Base-by-base conservation (phyloP, 352 stramenopile species). In the Pythium phragmitis region DNA sequence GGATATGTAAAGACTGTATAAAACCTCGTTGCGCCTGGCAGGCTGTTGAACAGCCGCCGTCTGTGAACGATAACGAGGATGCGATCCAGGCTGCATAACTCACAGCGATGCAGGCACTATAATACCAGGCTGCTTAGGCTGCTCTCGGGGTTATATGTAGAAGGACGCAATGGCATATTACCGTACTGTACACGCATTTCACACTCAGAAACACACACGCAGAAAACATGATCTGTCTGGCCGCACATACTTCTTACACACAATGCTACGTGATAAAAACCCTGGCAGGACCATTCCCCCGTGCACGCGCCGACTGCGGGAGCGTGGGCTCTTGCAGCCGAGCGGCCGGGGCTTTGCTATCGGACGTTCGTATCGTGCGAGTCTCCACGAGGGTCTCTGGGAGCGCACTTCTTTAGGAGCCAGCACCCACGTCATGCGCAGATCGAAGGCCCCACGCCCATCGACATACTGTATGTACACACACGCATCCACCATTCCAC, bases 221-320 rank as follows among this genome's bases (percentile, higher is more conserved):
- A 60, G 19, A 52, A 41, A 6, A 50, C 0, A 48, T 9, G 26
- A 36, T 43, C 33, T 91, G 82, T 89, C 45, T 89, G 82, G 82
- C 72, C 82, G 39, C 82, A 88, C 82, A 91, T 92, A 92, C 82
- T 92, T 92, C 73, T 89, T 81, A 86, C 70, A 85, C 82, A 80
- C 82, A 92, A 92, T 88, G 72, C 77, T 92, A 89, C 55, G 82
- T 85, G 82, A 88, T 88, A 89, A 91, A 91, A 91, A 91, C 82
- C 82, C 82, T 91, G 82, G 60, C 64, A 89, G 82, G 82, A 91
- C 82, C 82, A 88, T 51, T 23, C 28, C 21, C 55, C 42, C 17
- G 36, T 3, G 41, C 34, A 9, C 41, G 37, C 30, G 54, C 14
- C 16, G n/a, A 26, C 12, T 45, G 19, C 42, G 30, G 36, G 23